Conservation (phyloP, 768 basidiomycete genomes). For the Pleurotus giganteus region DNA sequence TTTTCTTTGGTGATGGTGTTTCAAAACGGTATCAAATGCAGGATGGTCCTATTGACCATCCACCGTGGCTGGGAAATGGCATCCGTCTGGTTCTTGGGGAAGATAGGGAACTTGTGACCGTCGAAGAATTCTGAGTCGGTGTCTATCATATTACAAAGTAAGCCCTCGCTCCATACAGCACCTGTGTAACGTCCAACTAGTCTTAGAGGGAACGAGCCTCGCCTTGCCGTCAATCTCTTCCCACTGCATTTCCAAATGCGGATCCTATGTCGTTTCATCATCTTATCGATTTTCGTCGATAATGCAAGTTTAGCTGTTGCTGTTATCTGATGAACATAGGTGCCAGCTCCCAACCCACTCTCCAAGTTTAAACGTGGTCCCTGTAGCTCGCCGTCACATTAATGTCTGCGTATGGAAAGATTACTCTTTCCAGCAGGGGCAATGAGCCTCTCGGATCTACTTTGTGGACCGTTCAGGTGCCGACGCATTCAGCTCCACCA, state of each 20-base stretch:
- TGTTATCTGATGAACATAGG: conserved; percentile 4
- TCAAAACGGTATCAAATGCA: conserved; percentile 14
- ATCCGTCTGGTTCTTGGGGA: conserved; percentile 55
- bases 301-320: neutral
- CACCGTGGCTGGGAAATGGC: conserved; percentile 38
- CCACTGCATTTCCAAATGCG: conserved; percentile 2
- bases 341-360: neutral
- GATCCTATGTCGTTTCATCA: neutral
- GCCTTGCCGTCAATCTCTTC: too few species aligned
- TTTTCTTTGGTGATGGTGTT: conserved; percentile 75
- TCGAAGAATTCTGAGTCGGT: conserved; percentile 34
- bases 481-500: neutral
- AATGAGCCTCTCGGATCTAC: conserved; percentile 7
- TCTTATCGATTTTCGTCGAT: neutral
- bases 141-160: neutral
- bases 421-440: neutral
- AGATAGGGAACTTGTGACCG: conserved; percentile 43
- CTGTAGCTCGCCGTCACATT: neutral
- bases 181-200: neutral
- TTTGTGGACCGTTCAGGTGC: conserved; percentile 6
- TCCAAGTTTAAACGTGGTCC: too few species aligned
- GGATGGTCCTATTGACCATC: conserved; percentile 9
- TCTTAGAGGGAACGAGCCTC: too few species aligned
- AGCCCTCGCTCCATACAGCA: neutral
- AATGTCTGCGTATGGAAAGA: conserved; percentile 14